Evolutionary conservation across 768 basidiomycete species (phyloP).

Genomic region (Pluteus cervinus): DNA sequence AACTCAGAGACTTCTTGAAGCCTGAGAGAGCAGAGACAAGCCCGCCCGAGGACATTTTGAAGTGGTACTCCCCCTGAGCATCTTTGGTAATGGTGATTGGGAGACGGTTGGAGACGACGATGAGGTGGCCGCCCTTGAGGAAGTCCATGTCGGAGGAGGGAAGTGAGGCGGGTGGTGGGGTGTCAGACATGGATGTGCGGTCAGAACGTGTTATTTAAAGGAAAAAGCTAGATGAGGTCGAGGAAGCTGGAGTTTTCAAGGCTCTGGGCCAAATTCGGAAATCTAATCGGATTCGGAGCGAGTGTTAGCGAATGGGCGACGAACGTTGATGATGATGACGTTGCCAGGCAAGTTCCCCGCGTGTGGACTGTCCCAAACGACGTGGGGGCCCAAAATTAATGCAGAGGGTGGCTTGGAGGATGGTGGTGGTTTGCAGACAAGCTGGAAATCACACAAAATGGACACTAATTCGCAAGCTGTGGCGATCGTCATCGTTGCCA

Average conservation of each 20-base stretch:
- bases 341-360: too few relatives aligned
- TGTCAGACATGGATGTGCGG: constrained; percentile 18
- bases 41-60: constrained; percentile 98
- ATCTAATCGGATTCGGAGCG: constrained; percentile 24
- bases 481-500: too few relatives aligned
- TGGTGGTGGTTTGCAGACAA: too few relatives aligned
- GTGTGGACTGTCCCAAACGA: too few relatives aligned
- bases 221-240: constrained; percentile 6
- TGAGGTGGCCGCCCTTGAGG: constrained; percentile 62
- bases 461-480: too few relatives aligned
- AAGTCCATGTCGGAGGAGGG: constrained; percentile 35
- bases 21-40: constrained; percentile 96
- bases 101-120: constrained; percentile 93
- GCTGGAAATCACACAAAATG: too few relatives aligned
- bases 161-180: constrained; percentile 20
- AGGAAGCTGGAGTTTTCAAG: constrained; percentile 9
- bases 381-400: too few relatives aligned
- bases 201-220: constrained; percentile 16
- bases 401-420: too few relatives aligned
- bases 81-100: constrained; percentile 96
- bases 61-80: constrained; percentile 88
- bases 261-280: constrained; percentile 26
- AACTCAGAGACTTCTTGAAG: constrained; percentile 96
- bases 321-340: too few relatives aligned
- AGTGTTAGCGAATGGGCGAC: constrained; percentile 15